Base-by-base conservation (phyloP, 1,284 basidiomycete genomes). In the Trichosporon sp. region DNA sequence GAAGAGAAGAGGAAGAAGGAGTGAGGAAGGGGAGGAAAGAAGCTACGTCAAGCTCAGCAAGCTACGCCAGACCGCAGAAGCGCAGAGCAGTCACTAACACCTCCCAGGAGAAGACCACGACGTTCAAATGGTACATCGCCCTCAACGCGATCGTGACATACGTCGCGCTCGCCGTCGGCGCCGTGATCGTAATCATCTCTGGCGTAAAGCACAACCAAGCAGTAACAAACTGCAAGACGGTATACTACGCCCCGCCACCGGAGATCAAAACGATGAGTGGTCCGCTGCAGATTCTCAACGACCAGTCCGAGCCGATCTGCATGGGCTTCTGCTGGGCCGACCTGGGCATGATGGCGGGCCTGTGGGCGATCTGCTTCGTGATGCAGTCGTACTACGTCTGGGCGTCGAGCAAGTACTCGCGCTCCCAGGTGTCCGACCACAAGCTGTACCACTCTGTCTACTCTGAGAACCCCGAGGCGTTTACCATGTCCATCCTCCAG, bases 311-410 rank as follows among this genome's bases (percentile, higher is more conserved):
- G 56, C 86, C 84, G 1, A 82, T 95, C 16, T 95, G 93, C 80
- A 84, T 88, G 59, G 88, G 94, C 61, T 93, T 95, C 74, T 84
- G 91, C 7, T 95, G 91, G 91, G 89, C 91, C 5, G 89, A 91
- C 74, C 82, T 95, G n/a, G 93, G 93, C 36, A 81, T 95, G 67
- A 94, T 95, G 91, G 89, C 84, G 21, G 90, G 86, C 4, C 81
- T 94, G 19, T 95, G 91, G 90, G 78, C 89, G 6, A 74, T 94
- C 11, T 82, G 95, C 31, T 86, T 85, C 23, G 81, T 89, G 61
- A 82, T 90, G 60, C 91, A 95, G 80, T 88, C 89, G 75, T 71
- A 84, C 73, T 71, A 72, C 78, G 61, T 76, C 63, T 74, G 64
- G 66, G 84, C 93, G 46, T 74, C 91, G 34, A 85, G 86, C 9